Evolutionary conservation across 495 filamentous ascomycete species (phyloP).

Genomic region (Gamarada debralockiae): DNA sequence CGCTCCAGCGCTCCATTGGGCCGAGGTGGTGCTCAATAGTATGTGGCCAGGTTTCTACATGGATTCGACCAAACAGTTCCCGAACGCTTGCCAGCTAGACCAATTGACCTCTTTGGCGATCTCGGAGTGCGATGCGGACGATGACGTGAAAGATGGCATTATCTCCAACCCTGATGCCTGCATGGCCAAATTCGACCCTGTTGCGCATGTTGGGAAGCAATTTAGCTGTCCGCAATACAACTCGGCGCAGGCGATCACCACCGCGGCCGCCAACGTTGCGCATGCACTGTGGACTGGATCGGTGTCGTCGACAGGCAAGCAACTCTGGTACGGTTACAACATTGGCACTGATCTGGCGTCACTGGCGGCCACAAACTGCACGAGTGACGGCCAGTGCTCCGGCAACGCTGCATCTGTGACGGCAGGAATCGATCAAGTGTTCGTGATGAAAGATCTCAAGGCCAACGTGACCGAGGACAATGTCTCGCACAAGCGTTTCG

Average conservation of each 20-base stretch:
- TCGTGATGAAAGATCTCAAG: no score
- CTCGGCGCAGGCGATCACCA: neutral
- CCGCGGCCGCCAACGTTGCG: neutral
- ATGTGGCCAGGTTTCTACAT: conserved; percentile 31
- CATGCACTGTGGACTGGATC: conserved; percentile 5
- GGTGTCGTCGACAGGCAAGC: neutral
- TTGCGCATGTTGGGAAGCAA: neutral
- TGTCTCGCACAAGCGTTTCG: no score
- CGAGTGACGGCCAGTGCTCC: no score
- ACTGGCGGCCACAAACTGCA: no score
- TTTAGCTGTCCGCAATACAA: conserved; percentile 6
- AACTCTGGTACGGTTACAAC: conserved; percentile 20
- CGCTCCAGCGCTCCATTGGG: conserved; percentile 34
- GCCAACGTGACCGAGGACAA: no score
- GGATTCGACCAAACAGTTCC: conserved; percentile 24
- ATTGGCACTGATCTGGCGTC: conserved; percentile 4
- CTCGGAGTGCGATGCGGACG: conserved; percentile 32
- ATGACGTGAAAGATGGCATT: conserved; percentile 35
- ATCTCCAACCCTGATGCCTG: conserved; percentile 25
- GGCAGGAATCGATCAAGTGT: no score
- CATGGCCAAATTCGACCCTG: conserved; percentile 8
- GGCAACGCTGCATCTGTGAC: no score
- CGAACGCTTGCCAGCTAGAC: conserved; percentile 29
- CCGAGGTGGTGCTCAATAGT: conserved; percentile 8
- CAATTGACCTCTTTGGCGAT: conserved; percentile 28